Conservation (phyloP, 2,329 filamentous ascomycete genomes). For the Colletotrichum tamarilloi region DNA sequence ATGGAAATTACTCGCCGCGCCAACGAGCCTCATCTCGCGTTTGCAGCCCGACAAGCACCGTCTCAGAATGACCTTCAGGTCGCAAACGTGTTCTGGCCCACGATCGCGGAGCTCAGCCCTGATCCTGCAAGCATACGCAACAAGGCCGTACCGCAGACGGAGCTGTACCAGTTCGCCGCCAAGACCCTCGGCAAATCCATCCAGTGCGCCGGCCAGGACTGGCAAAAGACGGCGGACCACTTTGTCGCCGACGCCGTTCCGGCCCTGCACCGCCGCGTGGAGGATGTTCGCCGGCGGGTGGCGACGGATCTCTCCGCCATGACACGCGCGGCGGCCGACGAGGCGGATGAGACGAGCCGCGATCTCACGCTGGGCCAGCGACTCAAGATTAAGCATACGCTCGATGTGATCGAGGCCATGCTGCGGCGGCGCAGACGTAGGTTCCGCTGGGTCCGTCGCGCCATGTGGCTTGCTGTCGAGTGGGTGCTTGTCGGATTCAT, state of each 20-base stretch:
- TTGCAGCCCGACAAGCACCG: slow-evolving; percentile 5
- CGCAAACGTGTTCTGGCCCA: slow-evolving; percentile 51
- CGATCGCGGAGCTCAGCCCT: slow-evolving; percentile 55
- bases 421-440: slow-evolving; percentile 74
- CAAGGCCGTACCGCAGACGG: slow-evolving; percentile 52
- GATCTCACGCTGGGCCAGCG: slow-evolving; percentile 82
- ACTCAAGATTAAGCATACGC: slow-evolving; percentile 82
- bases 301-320: slow-evolving; percentile 66
- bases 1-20: slow-evolving; percentile 80
- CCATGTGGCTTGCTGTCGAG: slow-evolving; percentile 85
- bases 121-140: slow-evolving; percentile 46
- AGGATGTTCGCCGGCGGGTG: slow-evolving; percentile 57
- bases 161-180: slow-evolving; percentile 63
- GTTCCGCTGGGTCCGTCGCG: slow-evolving; percentile 79
- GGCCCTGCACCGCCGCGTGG: slow-evolving; percentile 60
- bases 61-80: slow-evolving; percentile 43
- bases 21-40: slow-evolving; percentile 52
- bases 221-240: slow-evolving; percentile 68
- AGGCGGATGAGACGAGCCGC: slow-evolving; percentile 81
- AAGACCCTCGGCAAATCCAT: slow-evolving; percentile 62
- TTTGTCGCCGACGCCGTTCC: slow-evolving; percentile 70
- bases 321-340: slow-evolving; percentile 77
- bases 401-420: slow-evolving; percentile 82
- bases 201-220: slow-evolving; percentile 60
- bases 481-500: slow-evolving; percentile 89